Base-by-base conservation (phyloP, 2,329 filamentous ascomycete genomes). In the Colletotrichum australisinense region DNA sequence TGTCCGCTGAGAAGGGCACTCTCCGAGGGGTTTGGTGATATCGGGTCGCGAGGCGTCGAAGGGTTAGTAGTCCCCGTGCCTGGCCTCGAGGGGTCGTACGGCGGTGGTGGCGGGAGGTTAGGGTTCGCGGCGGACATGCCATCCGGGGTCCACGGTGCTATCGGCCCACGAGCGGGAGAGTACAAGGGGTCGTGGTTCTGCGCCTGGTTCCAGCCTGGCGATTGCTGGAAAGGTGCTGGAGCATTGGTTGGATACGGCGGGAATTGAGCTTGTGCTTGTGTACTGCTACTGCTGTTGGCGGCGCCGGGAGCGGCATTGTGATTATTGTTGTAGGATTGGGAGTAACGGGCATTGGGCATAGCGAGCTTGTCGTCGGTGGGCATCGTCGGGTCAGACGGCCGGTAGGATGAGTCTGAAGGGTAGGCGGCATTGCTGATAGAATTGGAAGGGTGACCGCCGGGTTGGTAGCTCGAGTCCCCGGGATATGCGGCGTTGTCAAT, bases 41-140 rank as follows among this genome's bases (percentile, higher is more conserved):
- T 28, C 3, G 67, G 60, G 11, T 65, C 60, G 9, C 67, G 46
- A 14, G 70, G 70, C 19, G 67, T 73, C 9, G 67, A 56, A 35
- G 53, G 35, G 35, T 26, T 55, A 5, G 67, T 55, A 7, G 67
- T 70, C 12, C 66, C 70, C 3, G 66, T 69, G 4, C 60, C 60
- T 4, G 67, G 49, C n/a, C 72, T 56, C 2, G 72, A 65, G 49
- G 68, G 42, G 49, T 68, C 60, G 30, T 75, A 75, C 52, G 75
- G 70, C 32, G 75, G 75, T 42, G 75, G 75, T 26, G 74, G 72
- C 9, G 74, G 75, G 28, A 76, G 73, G 55, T 75, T 75, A 19
- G 75, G 75, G 55, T 76, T 68, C 52, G 69, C 68, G 38, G 74
- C 75, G 4, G 71, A 67, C 55, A 55, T 55, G 52, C 69, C 72